phyloP scores from a whole-genome alignment of 306 rosid genomes.

The Quercus parvula region DNA sequence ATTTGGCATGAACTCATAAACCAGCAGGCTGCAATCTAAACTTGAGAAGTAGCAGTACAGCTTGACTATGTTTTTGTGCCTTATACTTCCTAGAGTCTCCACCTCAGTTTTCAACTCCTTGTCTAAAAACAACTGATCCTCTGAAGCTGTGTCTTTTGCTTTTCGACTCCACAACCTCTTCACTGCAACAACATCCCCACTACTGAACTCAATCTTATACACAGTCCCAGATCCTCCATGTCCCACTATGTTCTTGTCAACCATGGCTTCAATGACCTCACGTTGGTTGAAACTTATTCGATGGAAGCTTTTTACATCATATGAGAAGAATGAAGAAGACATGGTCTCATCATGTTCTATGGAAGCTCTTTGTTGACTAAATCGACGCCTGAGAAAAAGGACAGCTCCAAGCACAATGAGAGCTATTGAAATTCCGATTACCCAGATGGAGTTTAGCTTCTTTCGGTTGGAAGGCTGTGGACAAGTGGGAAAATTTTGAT shows the following conservation, averaged over 20 bases:
- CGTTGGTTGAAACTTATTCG: constrained; percentile 64
- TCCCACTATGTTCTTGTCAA: constrained; percentile 85
- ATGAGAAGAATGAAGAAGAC: constrained; percentile 62
- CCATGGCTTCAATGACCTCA: constrained; percentile 69
- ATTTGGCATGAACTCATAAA: constrained; percentile 90
- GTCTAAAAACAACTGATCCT: constrained; percentile 51
- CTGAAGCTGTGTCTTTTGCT: constrained; percentile 47
- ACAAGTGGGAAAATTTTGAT: constrained; percentile 54
- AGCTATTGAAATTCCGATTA: constrained; percentile 52
- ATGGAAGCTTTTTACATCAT: constrained; percentile 86
- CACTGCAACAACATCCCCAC: constrained; percentile 78
- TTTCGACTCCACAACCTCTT: constrained; percentile 63
- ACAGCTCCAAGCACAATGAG: constrained; percentile 60
- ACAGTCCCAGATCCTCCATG: constrained; percentile 96
- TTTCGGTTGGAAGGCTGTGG: constrained; percentile 33
- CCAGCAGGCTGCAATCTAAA: constrained; percentile 64
- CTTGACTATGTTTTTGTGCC: constrained; percentile 94
- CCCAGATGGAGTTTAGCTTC: constrained; percentile 71
- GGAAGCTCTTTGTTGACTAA: constrained; percentile 43
- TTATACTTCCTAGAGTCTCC: constrained; percentile 81
- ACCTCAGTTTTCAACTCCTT: constrained; percentile 82
- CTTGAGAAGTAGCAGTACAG: constrained; percentile 78
- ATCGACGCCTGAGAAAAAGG: constrained; percentile 59
- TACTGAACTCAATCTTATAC: constrained; percentile 66
- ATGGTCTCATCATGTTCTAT: constrained; percentile 67